These are phyloP conservation scores for Pleodorina starrii DNA, from an alignment of 139 green algal genomes.

Conservation along the genomic window DNA sequence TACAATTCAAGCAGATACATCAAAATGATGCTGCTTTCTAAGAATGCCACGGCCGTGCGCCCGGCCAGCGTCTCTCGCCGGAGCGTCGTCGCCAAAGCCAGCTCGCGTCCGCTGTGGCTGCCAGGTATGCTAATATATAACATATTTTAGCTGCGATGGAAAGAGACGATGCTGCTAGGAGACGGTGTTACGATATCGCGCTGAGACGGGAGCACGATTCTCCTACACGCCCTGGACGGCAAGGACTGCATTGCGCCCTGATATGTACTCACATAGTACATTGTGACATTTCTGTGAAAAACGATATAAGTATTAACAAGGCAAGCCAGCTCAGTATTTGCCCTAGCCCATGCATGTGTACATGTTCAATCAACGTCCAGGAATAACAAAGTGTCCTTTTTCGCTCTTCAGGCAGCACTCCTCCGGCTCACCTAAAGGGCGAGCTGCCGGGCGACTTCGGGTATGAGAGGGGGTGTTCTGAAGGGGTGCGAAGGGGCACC, in stretches of 20 bases:
- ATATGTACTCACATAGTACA: neutral
- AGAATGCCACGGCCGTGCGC: slow-evolving; percentile 1
- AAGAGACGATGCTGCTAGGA: too few species aligned
- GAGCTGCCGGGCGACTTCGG: slow-evolving; percentile 59
- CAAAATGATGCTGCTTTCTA: slow-evolving; percentile 44
- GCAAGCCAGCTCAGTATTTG: neutral
- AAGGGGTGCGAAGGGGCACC: neutral
- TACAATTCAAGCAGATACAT: neutral
- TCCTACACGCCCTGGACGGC: too few species aligned
- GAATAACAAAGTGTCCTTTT: neutral
- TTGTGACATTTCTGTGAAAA: neutral
- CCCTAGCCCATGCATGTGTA: neutral
- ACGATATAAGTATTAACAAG: neutral
- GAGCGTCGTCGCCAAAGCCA: slow-evolving; percentile 21
- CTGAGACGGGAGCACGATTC: neutral
- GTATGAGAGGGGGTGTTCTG: too few species aligned
- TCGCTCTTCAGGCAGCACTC: slow-evolving; percentile 44
- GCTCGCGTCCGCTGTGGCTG: slow-evolving; percentile 42
- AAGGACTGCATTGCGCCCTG: neutral
- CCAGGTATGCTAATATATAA: neutral
- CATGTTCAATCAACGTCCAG: neutral
- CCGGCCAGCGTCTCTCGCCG: slow-evolving; percentile 15
- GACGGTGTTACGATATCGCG: neutral
- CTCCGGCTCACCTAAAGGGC: slow-evolving; percentile 71
- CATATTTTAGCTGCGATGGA: neutral